These are phyloP conservation scores for Chlamydomonas incerta DNA, from an alignment of 139 green algal genomes.

Conservation along the genomic window DNA sequence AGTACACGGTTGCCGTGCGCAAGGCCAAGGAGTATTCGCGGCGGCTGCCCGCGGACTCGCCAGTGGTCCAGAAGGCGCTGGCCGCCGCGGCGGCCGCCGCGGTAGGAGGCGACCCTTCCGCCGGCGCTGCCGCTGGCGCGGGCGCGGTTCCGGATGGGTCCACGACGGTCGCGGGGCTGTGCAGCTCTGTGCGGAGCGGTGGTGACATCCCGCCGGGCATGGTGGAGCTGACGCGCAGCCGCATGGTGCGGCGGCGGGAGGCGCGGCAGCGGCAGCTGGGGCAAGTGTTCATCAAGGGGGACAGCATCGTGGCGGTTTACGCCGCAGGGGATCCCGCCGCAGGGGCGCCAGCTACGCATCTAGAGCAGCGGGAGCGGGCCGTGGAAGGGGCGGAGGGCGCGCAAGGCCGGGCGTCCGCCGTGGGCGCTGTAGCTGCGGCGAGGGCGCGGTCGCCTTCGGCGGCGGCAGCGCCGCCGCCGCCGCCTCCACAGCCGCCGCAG, in stretches of 20 bases:
- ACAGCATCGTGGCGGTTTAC: conserved; percentile 69
- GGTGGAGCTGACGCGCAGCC: conserved; percentile 9
- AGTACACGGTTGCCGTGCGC: conserved; percentile 75
- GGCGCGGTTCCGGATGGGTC: too few species aligned
- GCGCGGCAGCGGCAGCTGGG: conserved; percentile 64
- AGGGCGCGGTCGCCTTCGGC: not conserved
- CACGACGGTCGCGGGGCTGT: too few species aligned
- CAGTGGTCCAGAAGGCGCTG: not conserved
- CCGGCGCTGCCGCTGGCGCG: not conserved
- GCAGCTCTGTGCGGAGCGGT: too few species aligned
- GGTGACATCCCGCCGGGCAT: not conserved
- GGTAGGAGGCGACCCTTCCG: too few species aligned
- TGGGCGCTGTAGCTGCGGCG: not conserved
- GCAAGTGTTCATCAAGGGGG: conserved; percentile 77
- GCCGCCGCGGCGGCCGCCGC: conserved; percentile 7
- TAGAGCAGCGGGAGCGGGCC: too few species aligned
- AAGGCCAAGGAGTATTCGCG: conserved; percentile 13
- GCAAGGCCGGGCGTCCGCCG: too few species aligned
- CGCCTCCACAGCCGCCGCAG: too few species aligned
- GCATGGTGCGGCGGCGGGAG: conserved; percentile 63
- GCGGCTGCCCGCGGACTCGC: conserved; percentile 5
- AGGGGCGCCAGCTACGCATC: too few species aligned
- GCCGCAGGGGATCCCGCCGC: not conserved
- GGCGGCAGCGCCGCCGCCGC: too few species aligned
- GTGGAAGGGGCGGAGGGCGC: not conserved